Evolutionary conservation across 2,329 filamentous ascomycete species (phyloP).

Genomic region (Ophiostoma tasmaniense): DNA sequence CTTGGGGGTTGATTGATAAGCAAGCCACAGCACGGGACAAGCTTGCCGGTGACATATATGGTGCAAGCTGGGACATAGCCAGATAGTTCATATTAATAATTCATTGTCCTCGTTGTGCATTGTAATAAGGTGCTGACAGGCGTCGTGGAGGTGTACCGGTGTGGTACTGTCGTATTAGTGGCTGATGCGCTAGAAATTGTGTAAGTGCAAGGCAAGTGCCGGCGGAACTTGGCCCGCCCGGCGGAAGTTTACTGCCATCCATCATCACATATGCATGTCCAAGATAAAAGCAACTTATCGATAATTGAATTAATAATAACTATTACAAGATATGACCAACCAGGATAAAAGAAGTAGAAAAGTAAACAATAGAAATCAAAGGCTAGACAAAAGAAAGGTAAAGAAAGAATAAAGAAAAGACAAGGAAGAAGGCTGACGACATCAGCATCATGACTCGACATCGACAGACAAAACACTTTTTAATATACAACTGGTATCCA

Average conservation of each 20-base stretch:
- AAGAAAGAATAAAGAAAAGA: not conserved
- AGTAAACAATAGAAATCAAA: not conserved
- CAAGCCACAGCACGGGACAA: not conserved
- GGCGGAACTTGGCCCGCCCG: not conserved
- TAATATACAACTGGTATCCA: conserved; percentile 18
- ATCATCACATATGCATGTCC: no score
- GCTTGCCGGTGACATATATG: not conserved
- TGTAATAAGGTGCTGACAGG: not conserved
- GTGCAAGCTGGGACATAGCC: no score
- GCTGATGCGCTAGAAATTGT: not conserved
- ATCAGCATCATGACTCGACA: not conserved
- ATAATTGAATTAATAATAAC: not conserved
- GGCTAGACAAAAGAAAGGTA: not conserved
- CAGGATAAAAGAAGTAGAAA: not conserved
- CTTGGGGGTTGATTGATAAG: conserved; percentile 10
- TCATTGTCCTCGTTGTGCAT: no score
- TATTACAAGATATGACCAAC: not conserved
- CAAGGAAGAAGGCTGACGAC: not conserved
- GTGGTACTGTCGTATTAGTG: no score
- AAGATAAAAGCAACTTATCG: not conserved
- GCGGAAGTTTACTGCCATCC: not conserved
- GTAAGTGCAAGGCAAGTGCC: not conserved
- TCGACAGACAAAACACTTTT: conserved; percentile 1
- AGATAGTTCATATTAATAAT: not conserved
- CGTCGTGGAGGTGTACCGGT: not conserved